phyloP scores from a whole-genome alignment of 139 green algal genomes.

The Eudorina sp. region DNA sequence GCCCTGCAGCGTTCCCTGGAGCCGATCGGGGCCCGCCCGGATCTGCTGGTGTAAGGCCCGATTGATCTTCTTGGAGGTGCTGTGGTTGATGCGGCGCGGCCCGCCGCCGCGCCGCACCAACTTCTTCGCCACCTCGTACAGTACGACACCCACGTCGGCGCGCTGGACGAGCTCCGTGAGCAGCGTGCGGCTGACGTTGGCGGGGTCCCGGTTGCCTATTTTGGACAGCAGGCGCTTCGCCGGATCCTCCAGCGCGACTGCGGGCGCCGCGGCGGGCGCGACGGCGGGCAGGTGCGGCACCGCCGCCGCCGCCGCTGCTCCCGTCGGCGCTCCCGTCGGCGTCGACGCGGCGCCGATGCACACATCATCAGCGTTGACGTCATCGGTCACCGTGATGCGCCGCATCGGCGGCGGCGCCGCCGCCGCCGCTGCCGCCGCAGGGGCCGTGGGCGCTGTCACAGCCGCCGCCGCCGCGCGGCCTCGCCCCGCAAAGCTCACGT shows the following conservation, averaged over 20 bases:
- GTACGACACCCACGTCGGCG: conserved; percentile 39
- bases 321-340: not conserved
- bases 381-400: not conserved
- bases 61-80: not conserved
- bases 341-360: not conserved
- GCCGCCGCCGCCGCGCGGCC: not conserved
- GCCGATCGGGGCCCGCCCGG: conserved; percentile 4
- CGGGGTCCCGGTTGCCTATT: conserved; percentile 29
- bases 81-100: conserved; percentile 8
- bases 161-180: conserved; percentile 43
- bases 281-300: not conserved
- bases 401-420: not conserved
- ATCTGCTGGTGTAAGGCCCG: not conserved
- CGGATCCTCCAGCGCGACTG: conserved; percentile 18
- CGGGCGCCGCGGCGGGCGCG: not conserved
- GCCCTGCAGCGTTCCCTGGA: not conserved
- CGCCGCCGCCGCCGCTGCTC: not conserved
- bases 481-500: too few species aligned
- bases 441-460: not conserved
- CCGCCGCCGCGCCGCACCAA: conserved; percentile 40
- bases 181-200: conserved; percentile 28
- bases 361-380: not conserved
- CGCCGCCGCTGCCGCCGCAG: not conserved
- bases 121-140: conserved; percentile 50
- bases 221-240: conserved; percentile 49